Conservation (phyloP, 1,284 basidiomycete genomes). For the Rugiboletus extremiorientalis region DNA sequence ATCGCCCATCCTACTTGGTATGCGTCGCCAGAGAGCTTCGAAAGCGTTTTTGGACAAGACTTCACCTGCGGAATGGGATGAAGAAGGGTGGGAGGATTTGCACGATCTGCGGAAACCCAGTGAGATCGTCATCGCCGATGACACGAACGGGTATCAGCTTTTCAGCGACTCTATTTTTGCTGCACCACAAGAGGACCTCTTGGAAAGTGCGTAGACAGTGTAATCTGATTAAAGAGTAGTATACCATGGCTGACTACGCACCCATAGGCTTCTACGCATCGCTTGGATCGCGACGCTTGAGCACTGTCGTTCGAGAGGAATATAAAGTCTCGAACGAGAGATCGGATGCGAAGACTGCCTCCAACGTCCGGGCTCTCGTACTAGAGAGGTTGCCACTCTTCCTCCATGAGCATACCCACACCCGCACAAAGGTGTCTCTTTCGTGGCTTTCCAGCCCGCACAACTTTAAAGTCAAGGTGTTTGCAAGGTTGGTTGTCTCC, state of each 20-base stretch:
- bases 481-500: conserved; percentile 58
- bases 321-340: conserved; percentile 63
- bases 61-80: conserved; percentile 45
- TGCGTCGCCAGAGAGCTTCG: conserved; percentile 41
- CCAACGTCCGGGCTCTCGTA: conserved; percentile 60
- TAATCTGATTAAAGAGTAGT: neutral
- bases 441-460: conserved; percentile 71
- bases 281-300: conserved; percentile 72
- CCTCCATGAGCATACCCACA: conserved; percentile 84
- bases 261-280: conserved; percentile 59
- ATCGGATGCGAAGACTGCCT: conserved; percentile 45
- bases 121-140: conserved; percentile 79
- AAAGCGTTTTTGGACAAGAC: conserved; percentile 40
- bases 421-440: conserved; percentile 65
- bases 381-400: conserved; percentile 92
- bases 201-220: conserved; percentile 56
- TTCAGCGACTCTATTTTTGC: conserved; percentile 79
- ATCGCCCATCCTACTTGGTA: conserved; percentile 72
- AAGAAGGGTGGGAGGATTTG: conserved; percentile 66
- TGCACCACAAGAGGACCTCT: conserved; percentile 88
- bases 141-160: conserved; percentile 71
- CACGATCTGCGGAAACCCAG: conserved; percentile 63
- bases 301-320: conserved; percentile 73
- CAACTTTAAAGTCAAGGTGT: conserved; percentile 74
- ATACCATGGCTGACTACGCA: neutral